Base-by-base conservation (phyloP, 2,329 filamentous ascomycete species). In the Fusarium xyrophilum region DNA sequence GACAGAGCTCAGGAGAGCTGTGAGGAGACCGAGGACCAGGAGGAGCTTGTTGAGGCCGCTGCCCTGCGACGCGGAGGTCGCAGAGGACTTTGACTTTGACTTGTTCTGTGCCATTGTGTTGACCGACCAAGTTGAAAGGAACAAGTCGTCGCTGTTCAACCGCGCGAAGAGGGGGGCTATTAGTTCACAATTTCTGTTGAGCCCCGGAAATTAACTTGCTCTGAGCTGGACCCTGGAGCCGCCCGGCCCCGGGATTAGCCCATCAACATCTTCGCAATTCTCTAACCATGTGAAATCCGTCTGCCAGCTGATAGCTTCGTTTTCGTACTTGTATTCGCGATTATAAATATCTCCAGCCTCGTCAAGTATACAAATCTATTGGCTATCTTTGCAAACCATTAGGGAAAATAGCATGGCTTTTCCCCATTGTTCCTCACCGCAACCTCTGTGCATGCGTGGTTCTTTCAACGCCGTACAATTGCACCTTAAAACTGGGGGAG, bases 1-100 rank as follows among this genome's bases (percentile, higher is more conserved):
- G 56, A 88, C 70, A 11, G 85, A 83, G 15, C 83, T 80, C 56
- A 90, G 76, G 66, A 88, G 73, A 57, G 83, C 87, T 53, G 88
- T 78, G 47, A 88, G 71, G 56, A 88, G 72, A 51, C 83, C 84
- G 65, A 89, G 73, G 68, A 86, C 76, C 66, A 79, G 82, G 66
- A 87, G 79, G 63, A 83, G 75, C 59, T 78, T 77, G 70, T 67
- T 70, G 59, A 79, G 68, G 59, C 75, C 72, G 59, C 76, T 72
- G 46, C 71, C 65, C 57, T 67, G 59, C 54, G 69, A 60, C 35
- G 69, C 48, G 47, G 69, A 12, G 33, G 69, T 63, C 55, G 67
- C 56, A 40, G 68, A 65, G 53, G 69, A 28, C 52, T 69, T 69
- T 53, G 67, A 59, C 67, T 70, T 69, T 27, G 54, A 67, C 57